Evolutionary conservation across 2,329 filamentous ascomycete genomes (phyloP).

Genomic region (Venturia effusa): DNA sequence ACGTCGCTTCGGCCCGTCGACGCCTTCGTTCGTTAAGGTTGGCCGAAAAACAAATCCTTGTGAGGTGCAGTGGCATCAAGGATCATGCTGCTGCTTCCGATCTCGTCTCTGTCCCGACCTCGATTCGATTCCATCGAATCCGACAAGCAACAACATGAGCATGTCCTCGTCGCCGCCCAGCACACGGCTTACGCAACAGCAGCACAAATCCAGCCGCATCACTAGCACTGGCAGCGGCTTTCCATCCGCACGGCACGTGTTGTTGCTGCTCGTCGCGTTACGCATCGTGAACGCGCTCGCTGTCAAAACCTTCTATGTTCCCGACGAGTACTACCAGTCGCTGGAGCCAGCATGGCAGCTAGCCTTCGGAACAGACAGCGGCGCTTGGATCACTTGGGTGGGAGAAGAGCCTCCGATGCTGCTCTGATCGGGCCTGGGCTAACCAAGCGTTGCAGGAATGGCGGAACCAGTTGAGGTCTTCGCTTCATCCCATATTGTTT

Average conservation of each 20-base stretch:
- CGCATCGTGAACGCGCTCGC: conserved; percentile 71
- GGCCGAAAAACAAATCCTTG: not conserved
- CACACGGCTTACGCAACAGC: not conserved
- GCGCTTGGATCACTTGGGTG: conserved; percentile 96
- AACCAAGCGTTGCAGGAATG: conserved; percentile 59
- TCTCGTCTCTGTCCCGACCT: not conserved
- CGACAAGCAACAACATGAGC: not conserved
- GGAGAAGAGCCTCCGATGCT: conserved; percentile 20
- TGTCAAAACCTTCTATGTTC: conserved; percentile 88
- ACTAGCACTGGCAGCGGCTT: not conserved
- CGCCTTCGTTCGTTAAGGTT: not conserved
- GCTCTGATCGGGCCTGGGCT: conserved; percentile 5
- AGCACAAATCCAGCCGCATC: not conserved
- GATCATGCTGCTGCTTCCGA: not conserved
- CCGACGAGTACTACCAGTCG: conserved; percentile 94
- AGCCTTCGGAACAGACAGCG: conserved; percentile 57
- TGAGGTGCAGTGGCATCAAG: not conserved
- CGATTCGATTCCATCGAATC: not conserved
- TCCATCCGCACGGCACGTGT: conserved; percentile 11
- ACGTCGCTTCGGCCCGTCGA: conserved; percentile 1
- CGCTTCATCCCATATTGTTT: conserved; percentile 83
- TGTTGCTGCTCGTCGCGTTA: conserved; percentile 45
- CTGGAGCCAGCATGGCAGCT: conserved; percentile 89
- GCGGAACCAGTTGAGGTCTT: conserved; percentile 76
- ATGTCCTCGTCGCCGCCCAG: not conserved